These are phyloP conservation scores for Nakaseomyces glabratus DNA, from an alignment of 1,139 yeast genomes.

Conservation along the genomic window DNA sequence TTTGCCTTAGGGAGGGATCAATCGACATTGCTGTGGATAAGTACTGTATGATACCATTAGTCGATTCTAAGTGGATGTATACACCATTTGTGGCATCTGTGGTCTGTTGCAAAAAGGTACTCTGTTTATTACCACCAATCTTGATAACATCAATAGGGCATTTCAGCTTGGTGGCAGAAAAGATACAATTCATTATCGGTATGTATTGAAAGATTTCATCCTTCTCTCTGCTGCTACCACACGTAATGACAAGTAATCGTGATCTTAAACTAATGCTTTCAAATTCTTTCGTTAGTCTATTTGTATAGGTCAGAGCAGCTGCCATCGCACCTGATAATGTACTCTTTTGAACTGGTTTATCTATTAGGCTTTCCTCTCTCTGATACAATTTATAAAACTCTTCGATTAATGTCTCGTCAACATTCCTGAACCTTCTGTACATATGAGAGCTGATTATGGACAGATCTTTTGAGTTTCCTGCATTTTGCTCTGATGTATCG, in stretches of 20 bases:
- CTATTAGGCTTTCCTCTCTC: constrained; percentile 22
- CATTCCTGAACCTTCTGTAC: constrained; percentile 78
- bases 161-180: constrained; percentile 90
- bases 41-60: constrained; percentile 72
- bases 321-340: constrained; percentile 68
- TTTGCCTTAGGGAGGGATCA: constrained; percentile 71
- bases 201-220: constrained; percentile 78
- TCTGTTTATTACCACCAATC: constrained; percentile 49
- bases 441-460: constrained; percentile 41
- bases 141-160: constrained; percentile 88
- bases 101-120: constrained; percentile 90
- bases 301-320: constrained; percentile 65
- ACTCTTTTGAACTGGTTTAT: constrained; percentile 30
- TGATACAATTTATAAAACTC: constrained; percentile 45
- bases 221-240: constrained; percentile 52
- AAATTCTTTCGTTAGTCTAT: constrained; percentile 45
- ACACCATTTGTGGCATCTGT: constrained; percentile 92
- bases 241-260: constrained; percentile 54
- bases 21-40: constrained; percentile 44
- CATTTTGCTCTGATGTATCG: constrained; percentile 9
- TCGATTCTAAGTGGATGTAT: constrained; percentile 65
- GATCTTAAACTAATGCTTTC: constrained; percentile 54
- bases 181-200: constrained; percentile 90
- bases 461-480: constrained; percentile 7
- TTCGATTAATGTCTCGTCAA: constrained; percentile 68